These are phyloP conservation scores for Exophiala dermatitidis DNA, from an alignment of 2,329 filamentous ascomycete genomes.

Conservation along the genomic window DNA sequence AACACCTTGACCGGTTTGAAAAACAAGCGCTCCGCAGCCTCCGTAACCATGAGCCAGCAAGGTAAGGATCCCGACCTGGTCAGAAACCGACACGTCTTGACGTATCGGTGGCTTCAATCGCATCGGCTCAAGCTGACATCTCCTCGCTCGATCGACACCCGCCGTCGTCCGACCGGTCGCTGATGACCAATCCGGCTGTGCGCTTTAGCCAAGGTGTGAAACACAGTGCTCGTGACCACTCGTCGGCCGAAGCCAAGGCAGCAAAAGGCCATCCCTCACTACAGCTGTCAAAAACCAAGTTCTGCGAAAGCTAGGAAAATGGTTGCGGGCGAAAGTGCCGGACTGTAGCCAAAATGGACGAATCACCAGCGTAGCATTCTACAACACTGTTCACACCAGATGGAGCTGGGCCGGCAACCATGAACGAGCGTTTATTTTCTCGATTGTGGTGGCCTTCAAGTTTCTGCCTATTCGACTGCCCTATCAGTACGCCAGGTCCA, in stretches of 20 bases:
- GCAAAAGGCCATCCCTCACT: slow-evolving; percentile 11
- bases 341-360: background rate
- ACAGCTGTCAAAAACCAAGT: background rate
- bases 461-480: too few species aligned
- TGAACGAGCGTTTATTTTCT: too few species aligned
- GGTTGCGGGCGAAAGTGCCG: slow-evolving; percentile 1
- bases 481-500: too few species aligned
- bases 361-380: background rate
- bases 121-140: background rate
- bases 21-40: too few species aligned
- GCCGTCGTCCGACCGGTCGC: background rate
- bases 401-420: too few species aligned
- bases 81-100: background rate
- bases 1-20: too few species aligned
- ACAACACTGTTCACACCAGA: background rate
- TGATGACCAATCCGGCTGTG: slow-evolving; percentile 14
- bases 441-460: too few species aligned
- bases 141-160: background rate
- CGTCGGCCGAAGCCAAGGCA: slow-evolving; percentile 4
- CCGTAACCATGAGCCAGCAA: too few species aligned
- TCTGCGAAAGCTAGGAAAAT: background rate
- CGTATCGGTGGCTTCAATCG: too few species aligned
- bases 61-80: background rate
- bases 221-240: slow-evolving; percentile 17
- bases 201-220: slow-evolving; percentile 13